Conservation (phyloP, 352 stramenopile genomes). For the Ophiocytium majus region DNA sequence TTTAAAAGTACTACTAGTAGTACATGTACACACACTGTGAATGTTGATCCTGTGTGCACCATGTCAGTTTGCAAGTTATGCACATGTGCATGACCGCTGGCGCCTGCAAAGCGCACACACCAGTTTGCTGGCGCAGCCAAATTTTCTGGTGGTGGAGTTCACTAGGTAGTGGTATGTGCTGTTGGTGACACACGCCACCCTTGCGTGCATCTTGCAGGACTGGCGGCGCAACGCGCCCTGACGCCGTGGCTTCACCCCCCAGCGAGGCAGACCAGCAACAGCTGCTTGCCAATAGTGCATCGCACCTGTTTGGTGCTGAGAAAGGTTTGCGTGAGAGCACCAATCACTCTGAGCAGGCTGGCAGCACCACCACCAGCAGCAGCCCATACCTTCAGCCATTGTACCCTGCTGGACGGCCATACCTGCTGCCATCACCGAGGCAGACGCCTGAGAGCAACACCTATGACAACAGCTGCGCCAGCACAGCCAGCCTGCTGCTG, state of each 20-base stretch:
- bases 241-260: neutral
- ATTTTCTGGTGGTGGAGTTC: no score
- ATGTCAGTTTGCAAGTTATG: no score
- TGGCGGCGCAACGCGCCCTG: neutral
- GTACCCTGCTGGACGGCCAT: neutral
- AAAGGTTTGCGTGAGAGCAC: neutral
- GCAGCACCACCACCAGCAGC: neutral
- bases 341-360: no score
- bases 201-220: neutral
- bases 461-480: neutral
- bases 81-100: no score
- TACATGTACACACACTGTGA: neutral
- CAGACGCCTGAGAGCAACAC: neutral
- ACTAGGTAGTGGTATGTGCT: no score
- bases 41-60: no score
- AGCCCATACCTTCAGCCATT: neutral
- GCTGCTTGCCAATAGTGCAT: neutral
- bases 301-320: neutral
- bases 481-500: neutral
- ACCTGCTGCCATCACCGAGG: slow-evolving; percentile 11
- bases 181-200: neutral
- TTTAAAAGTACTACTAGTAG: neutral
- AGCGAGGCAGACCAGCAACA: neutral
- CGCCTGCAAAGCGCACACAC: no score
- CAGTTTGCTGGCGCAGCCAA: no score